Evolutionary conservation across 1,284 basidiomycete species (phyloP).

Genomic region (Lentinula novae-zelandiae): DNA sequence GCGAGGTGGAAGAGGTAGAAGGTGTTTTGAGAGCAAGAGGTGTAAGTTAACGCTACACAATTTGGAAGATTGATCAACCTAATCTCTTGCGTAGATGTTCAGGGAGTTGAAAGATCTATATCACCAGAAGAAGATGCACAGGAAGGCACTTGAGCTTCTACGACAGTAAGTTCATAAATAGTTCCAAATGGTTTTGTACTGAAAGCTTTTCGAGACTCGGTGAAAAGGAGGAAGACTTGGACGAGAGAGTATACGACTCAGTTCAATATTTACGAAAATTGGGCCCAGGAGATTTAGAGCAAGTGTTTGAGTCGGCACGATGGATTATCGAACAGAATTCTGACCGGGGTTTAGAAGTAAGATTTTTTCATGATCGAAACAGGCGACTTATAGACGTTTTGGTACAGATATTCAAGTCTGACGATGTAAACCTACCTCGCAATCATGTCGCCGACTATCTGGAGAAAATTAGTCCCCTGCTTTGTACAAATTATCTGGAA

Average conservation of each 20-base stretch:
- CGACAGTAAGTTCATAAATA: constrained; percentile 54
- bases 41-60: constrained; percentile 40
- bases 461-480: constrained; percentile 60
- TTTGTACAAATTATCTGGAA: constrained; percentile 84
- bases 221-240: constrained; percentile 72
- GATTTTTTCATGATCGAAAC: constrained; percentile 4
- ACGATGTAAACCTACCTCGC: constrained; percentile 87
- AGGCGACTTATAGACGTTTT: neutral
- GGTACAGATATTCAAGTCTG: constrained; percentile 87
- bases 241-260: constrained; percentile 81
- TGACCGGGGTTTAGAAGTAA: constrained; percentile 74
- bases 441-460: constrained; percentile 75
- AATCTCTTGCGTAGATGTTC: constrained; percentile 64
- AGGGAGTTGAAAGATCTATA: constrained; percentile 91
- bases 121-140: constrained; percentile 93
- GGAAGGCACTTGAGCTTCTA: constrained; percentile 81
- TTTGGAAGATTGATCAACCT: neutral
- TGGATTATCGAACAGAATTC: constrained; percentile 84
- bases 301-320: constrained; percentile 75
- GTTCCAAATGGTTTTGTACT: neutral
- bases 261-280: constrained; percentile 91
- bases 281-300: constrained; percentile 73
- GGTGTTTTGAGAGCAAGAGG: constrained; percentile 79
- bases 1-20: constrained; percentile 94
- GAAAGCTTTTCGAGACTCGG: constrained; percentile 55